Conservation (phyloP, 768 basidiomycete species). For the Macrolepiota fuliginosa region DNA sequence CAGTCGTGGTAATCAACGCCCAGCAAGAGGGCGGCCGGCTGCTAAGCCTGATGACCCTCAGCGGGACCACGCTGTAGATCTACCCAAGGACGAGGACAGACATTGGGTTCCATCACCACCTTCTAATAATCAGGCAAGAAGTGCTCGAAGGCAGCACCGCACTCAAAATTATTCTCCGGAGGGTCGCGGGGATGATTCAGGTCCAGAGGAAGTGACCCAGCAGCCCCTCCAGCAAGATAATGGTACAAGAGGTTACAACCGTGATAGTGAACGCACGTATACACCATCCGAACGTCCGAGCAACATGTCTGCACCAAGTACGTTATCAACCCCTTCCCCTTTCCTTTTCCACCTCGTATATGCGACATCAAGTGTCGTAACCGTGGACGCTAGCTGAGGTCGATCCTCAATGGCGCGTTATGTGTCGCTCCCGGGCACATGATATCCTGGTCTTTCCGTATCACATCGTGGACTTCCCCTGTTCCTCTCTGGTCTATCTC, state of each 20-base stretch:
- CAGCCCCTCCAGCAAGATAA: conserved; percentile 4
- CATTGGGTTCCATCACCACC: conserved; percentile 23
- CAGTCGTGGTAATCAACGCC: conserved; percentile 22
- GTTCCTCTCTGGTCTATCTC: conserved; percentile 13
- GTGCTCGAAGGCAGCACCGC: conserved; percentile 15
- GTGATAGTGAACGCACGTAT: conserved; percentile 29
- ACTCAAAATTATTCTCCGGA: background rate
- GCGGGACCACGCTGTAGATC: conserved; percentile 22
- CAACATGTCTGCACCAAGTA: conserved; percentile 47
- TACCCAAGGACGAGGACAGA: conserved; percentile 21
- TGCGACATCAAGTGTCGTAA: conserved; percentile 15
- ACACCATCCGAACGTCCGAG: conserved; percentile 30
- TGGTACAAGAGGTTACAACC: conserved; percentile 14
- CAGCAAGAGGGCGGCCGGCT: conserved; percentile 23
- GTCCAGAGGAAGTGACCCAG: conserved; percentile 1
- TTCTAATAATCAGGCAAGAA: conserved; percentile 21
- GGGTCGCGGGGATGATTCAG: background rate
- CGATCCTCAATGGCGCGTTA: background rate
- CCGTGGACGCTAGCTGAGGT: background rate
- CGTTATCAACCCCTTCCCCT: conserved; percentile 57
- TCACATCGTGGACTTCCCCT: conserved; percentile 11
- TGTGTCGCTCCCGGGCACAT: background rate
- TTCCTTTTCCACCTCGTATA: conserved; percentile 31
- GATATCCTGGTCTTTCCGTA: background rate
- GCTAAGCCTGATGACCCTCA: conserved; percentile 28